phyloP scores from a whole-genome alignment of 495 filamentous ascomycete species.

The Aspergillus taichungensis region DNA sequence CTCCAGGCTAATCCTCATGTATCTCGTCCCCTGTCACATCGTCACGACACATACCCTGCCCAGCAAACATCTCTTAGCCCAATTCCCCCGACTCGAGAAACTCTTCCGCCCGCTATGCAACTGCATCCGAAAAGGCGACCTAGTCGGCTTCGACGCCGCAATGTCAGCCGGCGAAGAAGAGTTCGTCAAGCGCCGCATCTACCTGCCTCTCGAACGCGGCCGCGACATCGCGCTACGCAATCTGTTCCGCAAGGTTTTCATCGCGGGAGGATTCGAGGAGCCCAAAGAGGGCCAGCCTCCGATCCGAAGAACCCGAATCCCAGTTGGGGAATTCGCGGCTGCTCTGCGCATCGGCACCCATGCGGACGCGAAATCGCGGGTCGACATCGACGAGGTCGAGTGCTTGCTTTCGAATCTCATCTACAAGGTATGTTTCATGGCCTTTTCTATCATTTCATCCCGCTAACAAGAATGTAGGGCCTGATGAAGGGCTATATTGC shows the following conservation, averaged over 20 bases:
- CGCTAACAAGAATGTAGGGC: constrained; percentile 44
- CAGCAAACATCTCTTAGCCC: constrained; percentile 55
- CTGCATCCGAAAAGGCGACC: constrained; percentile 74
- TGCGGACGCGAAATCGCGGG: constrained; percentile 48
- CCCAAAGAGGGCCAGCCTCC: constrained; percentile 53
- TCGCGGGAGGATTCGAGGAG: constrained; percentile 70
- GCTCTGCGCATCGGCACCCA: constrained; percentile 47
- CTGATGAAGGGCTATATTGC: constrained; percentile 98
- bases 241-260: constrained; percentile 79
- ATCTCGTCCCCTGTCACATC: constrained; percentile 85
- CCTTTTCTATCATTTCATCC: too few species aligned
- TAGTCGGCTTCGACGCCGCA: constrained; percentile 76
- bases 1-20: constrained; percentile 78
- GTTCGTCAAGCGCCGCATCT: constrained; percentile 91
- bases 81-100: constrained; percentile 65
- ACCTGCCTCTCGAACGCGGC: constrained; percentile 84
- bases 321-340: constrained; percentile 68
- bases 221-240: constrained; percentile 88
- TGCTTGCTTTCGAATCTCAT: constrained; percentile 91
- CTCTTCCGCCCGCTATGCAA: constrained; percentile 68
- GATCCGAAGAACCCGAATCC: constrained; percentile 66
- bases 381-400: constrained; percentile 91
- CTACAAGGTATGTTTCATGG: constrained; percentile 72
- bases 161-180: constrained; percentile 72
- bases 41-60: constrained; percentile 81